phyloP scores from a whole-genome alignment of 768 basidiomycete species.

The Hirschioporus abietinus region DNA sequence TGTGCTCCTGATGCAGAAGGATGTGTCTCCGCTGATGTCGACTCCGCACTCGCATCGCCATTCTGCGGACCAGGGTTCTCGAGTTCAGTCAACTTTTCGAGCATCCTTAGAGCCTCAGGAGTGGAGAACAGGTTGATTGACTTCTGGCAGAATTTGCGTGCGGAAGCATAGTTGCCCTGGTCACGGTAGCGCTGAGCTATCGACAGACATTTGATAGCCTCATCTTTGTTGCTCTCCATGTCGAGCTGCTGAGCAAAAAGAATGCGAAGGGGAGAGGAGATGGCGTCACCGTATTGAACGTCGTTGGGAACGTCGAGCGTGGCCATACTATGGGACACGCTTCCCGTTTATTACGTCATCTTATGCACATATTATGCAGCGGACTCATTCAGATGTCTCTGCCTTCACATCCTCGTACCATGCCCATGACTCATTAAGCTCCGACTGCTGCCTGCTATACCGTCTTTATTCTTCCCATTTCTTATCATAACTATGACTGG shows the following conservation, averaged over 20 bases:
- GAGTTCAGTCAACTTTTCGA: conserved; percentile 55
- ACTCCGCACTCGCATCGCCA: conserved; percentile 36
- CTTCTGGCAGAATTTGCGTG: conserved; percentile 87
- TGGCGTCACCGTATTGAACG: conserved; percentile 16
- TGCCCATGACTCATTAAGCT: neutral
- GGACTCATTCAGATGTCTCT: neutral
- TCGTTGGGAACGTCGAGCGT: conserved; percentile 1
- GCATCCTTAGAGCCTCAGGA: conserved; percentile 62
- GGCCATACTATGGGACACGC: neutral
- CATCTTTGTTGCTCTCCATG: conserved; percentile 90
- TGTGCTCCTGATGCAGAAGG: conserved; percentile 70
- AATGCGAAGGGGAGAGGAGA: conserved; percentile 2
- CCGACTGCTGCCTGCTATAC: neutral
- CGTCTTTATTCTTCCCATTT: neutral
- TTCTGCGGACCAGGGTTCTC: conserved; percentile 39
- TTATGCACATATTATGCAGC: neutral
- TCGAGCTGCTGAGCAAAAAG: conserved; percentile 5
- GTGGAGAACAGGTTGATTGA: conserved; percentile 79
- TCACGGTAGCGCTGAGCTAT: conserved; percentile 76
- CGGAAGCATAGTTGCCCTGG: conserved; percentile 65
- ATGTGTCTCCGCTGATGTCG: conserved; percentile 47
- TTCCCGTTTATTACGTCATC: neutral
- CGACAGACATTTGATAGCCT: conserved; percentile 73
- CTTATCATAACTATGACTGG: too few relatives aligned
- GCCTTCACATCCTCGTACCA: neutral